Conservation (phyloP, 2,329 filamentous ascomycete species). For the Colletotrichum somersetense region DNA sequence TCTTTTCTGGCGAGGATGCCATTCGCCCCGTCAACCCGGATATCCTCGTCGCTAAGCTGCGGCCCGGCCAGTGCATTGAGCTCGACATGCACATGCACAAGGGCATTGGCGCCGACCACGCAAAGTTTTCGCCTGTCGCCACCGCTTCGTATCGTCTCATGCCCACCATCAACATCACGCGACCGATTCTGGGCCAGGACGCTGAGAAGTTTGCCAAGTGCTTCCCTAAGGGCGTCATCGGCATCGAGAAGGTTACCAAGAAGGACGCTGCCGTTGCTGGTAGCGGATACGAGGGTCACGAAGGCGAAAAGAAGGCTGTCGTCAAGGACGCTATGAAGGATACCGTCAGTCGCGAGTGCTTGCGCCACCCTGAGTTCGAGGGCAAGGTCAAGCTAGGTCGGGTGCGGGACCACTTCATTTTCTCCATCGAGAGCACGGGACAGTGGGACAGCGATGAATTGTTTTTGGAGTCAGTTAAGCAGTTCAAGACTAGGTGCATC, state of each 20-base stretch:
- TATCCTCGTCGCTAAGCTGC: constrained; percentile 93
- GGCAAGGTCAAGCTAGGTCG: constrained; percentile 95
- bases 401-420: constrained; percentile 96
- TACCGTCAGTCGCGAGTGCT: constrained; percentile 91
- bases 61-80: constrained; percentile 88
- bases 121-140: constrained; percentile 96
- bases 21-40: constrained; percentile 89
- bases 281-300: constrained; percentile 78
- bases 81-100: constrained; percentile 95
- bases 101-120: constrained; percentile 92
- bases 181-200: constrained; percentile 87
- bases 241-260: constrained; percentile 77
- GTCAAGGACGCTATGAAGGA: constrained; percentile 92
- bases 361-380: constrained; percentile 93
- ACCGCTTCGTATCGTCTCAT: constrained; percentile 93
- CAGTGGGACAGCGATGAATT: constrained; percentile 95
- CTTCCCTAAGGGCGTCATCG: constrained; percentile 91
- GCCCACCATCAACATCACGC: constrained; percentile 85
- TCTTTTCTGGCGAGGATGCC: constrained; percentile 75
- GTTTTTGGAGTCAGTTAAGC: constrained; percentile 89
- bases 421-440: constrained; percentile 92
- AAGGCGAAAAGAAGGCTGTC: constrained; percentile 87
- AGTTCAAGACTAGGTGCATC: constrained; percentile 87
- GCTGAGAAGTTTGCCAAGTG: constrained; percentile 91
- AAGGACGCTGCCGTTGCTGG: constrained; percentile 72